phyloP scores from a whole-genome alignment of 148 eudicot species.

The Rhododendron mucronatum region DNA sequence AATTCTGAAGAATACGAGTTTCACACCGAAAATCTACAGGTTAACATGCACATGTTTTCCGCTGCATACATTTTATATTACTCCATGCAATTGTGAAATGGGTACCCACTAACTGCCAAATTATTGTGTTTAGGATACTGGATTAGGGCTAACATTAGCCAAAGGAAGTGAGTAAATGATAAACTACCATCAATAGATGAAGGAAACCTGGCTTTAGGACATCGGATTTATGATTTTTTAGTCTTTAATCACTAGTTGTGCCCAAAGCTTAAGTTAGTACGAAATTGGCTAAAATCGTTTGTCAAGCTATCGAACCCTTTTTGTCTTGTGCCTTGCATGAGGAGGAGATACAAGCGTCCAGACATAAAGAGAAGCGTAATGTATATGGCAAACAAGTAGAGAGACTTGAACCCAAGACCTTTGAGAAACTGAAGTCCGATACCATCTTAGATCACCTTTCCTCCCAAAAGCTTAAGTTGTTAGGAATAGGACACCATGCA shows the following conservation, averaged over 20 bases:
- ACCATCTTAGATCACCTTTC: background rate
- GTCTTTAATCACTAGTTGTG: background rate
- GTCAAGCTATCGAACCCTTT: background rate
- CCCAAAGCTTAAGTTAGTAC: background rate
- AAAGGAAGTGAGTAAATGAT: background rate
- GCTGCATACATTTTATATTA: background rate
- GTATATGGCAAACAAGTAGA: background rate
- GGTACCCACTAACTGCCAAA: background rate
- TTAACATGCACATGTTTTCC: background rate
- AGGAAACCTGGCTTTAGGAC: background rate
- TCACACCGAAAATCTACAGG: background rate
- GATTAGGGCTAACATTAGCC: background rate
- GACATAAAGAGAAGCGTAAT: background rate
- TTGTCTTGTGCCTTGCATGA: background rate
- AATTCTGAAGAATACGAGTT: slow-evolving; percentile 1
- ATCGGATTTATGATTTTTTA: background rate
- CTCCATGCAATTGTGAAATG: background rate
- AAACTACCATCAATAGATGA: background rate
- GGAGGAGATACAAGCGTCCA: background rate
- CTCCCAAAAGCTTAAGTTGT: background rate
- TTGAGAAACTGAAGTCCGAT: background rate
- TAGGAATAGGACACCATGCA: background rate
- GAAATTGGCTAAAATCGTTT: background rate
- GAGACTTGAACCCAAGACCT: background rate
- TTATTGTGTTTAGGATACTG: background rate